Evolutionary conservation across 768 basidiomycete genomes (phyloP).

Genomic region (Agaricus subrufescens): DNA sequence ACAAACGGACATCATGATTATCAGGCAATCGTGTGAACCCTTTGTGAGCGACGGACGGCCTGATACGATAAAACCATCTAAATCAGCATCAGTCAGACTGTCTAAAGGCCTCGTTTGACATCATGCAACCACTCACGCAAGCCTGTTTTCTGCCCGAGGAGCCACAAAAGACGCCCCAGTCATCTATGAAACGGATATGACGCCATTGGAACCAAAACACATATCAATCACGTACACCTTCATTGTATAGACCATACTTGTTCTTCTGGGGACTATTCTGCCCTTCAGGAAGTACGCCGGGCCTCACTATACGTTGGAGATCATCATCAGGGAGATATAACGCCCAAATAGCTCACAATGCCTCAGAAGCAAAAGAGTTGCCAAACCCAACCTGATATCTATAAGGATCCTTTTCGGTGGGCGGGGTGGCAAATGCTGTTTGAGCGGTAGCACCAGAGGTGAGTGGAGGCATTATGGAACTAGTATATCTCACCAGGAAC

Average conservation of each 20-base stretch:
- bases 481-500: neutral
- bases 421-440: constrained; percentile 28
- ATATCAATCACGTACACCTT: constrained; percentile 33
- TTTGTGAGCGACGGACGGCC: constrained; percentile 63
- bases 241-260: constrained; percentile 60
- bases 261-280: constrained; percentile 61
- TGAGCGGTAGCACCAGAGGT: constrained; percentile 36
- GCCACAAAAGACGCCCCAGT: constrained; percentile 59
- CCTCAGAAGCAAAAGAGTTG: constrained; percentile 51
- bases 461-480: constrained; percentile 18
- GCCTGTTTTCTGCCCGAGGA: constrained; percentile 49
- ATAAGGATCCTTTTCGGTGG: constrained; percentile 47
- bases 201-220: neutral
- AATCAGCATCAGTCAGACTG: neutral
- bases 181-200: constrained; percentile 30
- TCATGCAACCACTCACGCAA: constrained; percentile 31
- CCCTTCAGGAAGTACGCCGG: constrained; percentile 49
- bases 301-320: constrained; percentile 25
- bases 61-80: constrained; percentile 65
- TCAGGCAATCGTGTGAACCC: constrained; percentile 51
- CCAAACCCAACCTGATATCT: constrained; percentile 56
- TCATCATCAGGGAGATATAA: neutral
- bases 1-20: constrained; percentile 49
- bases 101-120: neutral
- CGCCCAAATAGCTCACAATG: constrained; percentile 33